Conservation (phyloP, 2,329 filamentous ascomycete species). For the Setomelanomma holmii region DNA sequence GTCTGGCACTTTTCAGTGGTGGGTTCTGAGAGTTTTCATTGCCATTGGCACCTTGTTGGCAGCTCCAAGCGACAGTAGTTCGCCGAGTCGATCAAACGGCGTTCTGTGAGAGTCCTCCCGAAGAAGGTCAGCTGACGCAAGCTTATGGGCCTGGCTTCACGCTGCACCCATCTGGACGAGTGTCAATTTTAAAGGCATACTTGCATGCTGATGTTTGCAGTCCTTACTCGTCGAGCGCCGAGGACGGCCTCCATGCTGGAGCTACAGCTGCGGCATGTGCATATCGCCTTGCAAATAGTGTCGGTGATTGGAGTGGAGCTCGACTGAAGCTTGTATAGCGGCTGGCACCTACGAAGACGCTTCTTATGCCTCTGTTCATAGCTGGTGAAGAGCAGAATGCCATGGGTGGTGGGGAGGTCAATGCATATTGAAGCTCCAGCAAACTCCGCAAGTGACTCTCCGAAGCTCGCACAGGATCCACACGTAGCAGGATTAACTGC, state of each 20-base stretch:
- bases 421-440: slow-evolving; percentile 11
- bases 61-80: slow-evolving; percentile 98
- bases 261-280: slow-evolving; percentile 45
- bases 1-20: slow-evolving; percentile 56
- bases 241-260: slow-evolving; percentile 65
- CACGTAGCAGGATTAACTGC: slow-evolving; percentile 2
- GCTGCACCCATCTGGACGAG: slow-evolving; percentile 80
- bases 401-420: slow-evolving; percentile 17
- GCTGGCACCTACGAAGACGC: slow-evolving; percentile 10
- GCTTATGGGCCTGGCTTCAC: slow-evolving; percentile 93
- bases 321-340: slow-evolving; percentile 1
- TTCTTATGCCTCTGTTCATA: slow-evolving; percentile 21
- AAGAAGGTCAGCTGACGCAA: slow-evolving; percentile 97
- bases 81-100: slow-evolving; percentile 87
- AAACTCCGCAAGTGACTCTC: slow-evolving; percentile 17
- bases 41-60: slow-evolving; percentile 71
- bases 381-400: slow-evolving; percentile 21
- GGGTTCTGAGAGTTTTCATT: not conserved
- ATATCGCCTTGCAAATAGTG: slow-evolving; percentile 8
- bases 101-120: slow-evolving; percentile 89
- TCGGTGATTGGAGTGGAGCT: slow-evolving; percentile 14
- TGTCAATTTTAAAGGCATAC: slow-evolving; percentile 15
- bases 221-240: slow-evolving; percentile 65
- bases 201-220: slow-evolving; percentile 17
- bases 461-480: slow-evolving; percentile 8